Evolutionary conservation across 257 asterid species (phyloP), one percentile per base, ranked within the genome.

Genomic region (Phtheirospermum japonicum): DNA sequence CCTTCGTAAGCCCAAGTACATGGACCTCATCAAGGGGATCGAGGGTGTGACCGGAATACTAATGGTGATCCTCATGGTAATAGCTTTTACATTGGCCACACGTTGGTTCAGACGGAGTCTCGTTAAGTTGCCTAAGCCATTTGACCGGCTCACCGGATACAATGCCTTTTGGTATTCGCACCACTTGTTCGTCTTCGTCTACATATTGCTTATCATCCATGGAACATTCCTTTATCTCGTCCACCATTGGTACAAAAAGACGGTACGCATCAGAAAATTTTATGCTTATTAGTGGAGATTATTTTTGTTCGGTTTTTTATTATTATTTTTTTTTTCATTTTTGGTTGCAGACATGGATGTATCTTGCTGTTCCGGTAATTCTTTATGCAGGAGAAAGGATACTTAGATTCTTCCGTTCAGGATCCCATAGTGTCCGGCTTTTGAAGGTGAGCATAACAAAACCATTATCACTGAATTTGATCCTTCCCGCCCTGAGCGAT

Each of bases 141-240:
- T 91, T 4, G 90, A 88, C 64, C 84, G 91, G 75, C 94, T 91
- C 42, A 91, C 98, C 2, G 98, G 98, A 52, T 91, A 88, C 83
- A 91, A 91, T 54, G 92, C 98, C 5, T 91, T 91, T 64, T 91
- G 98, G 98, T 91, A 91, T 64, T 88, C 98, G 0, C 98, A 91
- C 76, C 98, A 91, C 77, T 81, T 91, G 55, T 82, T 91, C 7
- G 72, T 71, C 71, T 40, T 88, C 11, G 96, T 91, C 81, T 91
- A 91, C 82, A 70, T 88, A 68, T 67, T 88, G 77, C 92, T 91
- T 23, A 56, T 88, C 77, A 63, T 91, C 67, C 98, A 91, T 57
- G 85, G 98, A 42, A 52, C 70, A 2, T 84, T 69, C 82, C 96
- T 91, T 28, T 91, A 79, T 67, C 86, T 91, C 16, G 96, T 88